A percentile compares a stretch with the other conserved stretches of the same genome.
Conservation (phyloP, 2,329 filamentous ascomycete genomes). For the Diplodia mutila region DNA sequence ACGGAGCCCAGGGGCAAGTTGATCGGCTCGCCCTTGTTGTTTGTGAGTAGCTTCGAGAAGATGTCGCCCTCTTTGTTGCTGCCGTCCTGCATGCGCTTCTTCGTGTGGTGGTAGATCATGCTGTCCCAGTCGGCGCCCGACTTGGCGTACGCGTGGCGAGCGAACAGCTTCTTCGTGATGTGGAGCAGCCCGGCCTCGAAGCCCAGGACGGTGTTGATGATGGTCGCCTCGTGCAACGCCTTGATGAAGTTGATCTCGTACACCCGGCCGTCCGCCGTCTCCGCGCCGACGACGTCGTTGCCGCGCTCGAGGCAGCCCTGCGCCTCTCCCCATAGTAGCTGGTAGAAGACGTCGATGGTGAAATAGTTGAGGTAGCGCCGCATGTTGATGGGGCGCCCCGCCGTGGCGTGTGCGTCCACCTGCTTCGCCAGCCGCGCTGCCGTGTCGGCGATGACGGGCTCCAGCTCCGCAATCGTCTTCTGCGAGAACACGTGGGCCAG, state of each 20-base stretch:
- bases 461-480: slow-evolving; percentile 30
- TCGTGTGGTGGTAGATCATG: slow-evolving; percentile 16
- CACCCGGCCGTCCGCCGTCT: slow-evolving; percentile 53
- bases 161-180: no score
- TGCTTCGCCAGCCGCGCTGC: slow-evolving; percentile 39
- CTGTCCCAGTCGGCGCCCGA: slow-evolving; percentile 23
- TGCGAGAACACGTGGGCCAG: slow-evolving; percentile 32
- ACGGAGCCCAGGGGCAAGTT: slow-evolving; percentile 25
- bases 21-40: slow-evolving; percentile 14
- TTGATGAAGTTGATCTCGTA: slow-evolving; percentile 59
- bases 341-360: slow-evolving; percentile 45
- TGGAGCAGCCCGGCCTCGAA: slow-evolving; percentile 35
- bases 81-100: slow-evolving; percentile 24
- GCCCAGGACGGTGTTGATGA: slow-evolving; percentile 54
- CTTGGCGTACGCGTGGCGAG: no score
- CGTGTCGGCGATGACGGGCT: slow-evolving; percentile 27
- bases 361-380: slow-evolving; percentile 50
- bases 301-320: no score
- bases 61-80: slow-evolving; percentile 26
- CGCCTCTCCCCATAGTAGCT: no score
- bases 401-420: slow-evolving; percentile 49
- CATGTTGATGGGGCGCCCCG: slow-evolving; percentile 30
- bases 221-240: slow-evolving; percentile 46
- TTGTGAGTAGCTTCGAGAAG: slow-evolving; percentile 27
- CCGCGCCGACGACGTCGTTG: slow-evolving; percentile 48